phyloP scores from a whole-genome alignment of 2,329 filamentous ascomycete genomes.

The Xylaria sp. region DNA sequence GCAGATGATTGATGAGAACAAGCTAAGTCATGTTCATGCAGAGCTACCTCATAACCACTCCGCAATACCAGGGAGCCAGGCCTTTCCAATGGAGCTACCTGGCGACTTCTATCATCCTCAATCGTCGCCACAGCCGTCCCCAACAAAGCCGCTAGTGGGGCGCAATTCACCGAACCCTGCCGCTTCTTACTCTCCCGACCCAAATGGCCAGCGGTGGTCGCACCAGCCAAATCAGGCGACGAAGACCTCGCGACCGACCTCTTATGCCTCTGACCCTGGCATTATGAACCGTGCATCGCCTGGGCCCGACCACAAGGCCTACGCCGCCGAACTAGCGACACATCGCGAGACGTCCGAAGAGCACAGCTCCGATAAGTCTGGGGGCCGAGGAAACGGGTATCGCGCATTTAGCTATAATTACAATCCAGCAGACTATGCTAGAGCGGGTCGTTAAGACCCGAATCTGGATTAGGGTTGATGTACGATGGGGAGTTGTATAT shows the following conservation, averaged over 20 bases:
- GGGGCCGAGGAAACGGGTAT: conserved; percentile 4
- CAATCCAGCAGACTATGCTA: conserved; percentile 55
- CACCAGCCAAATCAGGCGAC: conserved; percentile 48
- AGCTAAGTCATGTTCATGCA: conserved; percentile 46
- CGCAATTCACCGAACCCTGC: conserved; percentile 48
- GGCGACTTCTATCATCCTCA: conserved; percentile 62
- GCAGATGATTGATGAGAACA: conserved; percentile 43
- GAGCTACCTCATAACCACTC: conserved; percentile 54
- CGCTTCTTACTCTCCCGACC: conserved; percentile 48
- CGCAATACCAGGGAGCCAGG: conserved; percentile 33
- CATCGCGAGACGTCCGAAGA: conserved; percentile 62
- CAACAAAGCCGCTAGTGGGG: conserved; percentile 42
- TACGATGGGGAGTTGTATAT: conserved; percentile 27
- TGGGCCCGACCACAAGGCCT: conserved; percentile 54
- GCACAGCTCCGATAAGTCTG: conserved; percentile 41
- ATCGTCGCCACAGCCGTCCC: conserved; percentile 49
- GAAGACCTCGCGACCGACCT: conserved; percentile 52
- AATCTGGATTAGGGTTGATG: not conserved
- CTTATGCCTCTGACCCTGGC: conserved; percentile 50
- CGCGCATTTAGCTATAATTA: conserved; percentile 48
- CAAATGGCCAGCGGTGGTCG: conserved; percentile 57
- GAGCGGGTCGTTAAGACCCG: conserved; percentile 37
- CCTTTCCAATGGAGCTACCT: conserved; percentile 54
- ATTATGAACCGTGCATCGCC: conserved; percentile 51
- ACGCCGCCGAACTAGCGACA: conserved; percentile 58